phyloP scores from a whole-genome alignment of 2,329 filamentous ascomycete species.

The Talaromyces sp. region DNA sequence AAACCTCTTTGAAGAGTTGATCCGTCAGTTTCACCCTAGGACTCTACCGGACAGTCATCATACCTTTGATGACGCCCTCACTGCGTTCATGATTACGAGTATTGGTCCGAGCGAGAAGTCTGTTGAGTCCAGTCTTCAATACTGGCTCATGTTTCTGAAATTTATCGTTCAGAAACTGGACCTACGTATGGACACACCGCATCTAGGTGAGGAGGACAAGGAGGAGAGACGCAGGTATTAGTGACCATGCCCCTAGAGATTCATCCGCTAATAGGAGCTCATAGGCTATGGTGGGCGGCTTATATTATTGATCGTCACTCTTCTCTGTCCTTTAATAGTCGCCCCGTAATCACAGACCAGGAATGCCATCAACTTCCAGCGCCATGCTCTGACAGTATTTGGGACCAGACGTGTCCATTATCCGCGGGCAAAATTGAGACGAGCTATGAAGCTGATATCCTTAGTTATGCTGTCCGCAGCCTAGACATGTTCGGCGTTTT shows the following conservation, averaged over 20 bases:
- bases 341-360: constrained; percentile 3
- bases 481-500: constrained; percentile 6
- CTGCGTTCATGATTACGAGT: constrained; percentile 8
- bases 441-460: not conserved
- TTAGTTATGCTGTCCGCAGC: not conserved
- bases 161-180: constrained; percentile 7
- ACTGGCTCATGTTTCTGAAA: constrained; percentile 7
- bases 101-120: constrained; percentile 8
- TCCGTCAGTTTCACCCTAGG: constrained; percentile 3
- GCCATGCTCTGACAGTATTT: constrained; percentile 1
- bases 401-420: not conserved
- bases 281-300: constrained; percentile 5
- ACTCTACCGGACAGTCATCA: not conserved
- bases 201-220: constrained; percentile 1
- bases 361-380: not conserved
- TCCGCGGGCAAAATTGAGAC: not conserved
- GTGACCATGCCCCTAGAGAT: not conserved
- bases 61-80: constrained; percentile 5
- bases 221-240: constrained; percentile 6
- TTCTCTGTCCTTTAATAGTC: constrained; percentile 6
- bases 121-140: constrained; percentile 7
- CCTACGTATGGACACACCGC: not conserved
- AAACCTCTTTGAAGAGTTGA: not conserved
- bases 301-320: constrained; percentile 9
- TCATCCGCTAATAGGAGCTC: not conserved